phyloP scores from a whole-genome alignment of 2,329 filamentous ascomycete genomes.

The Domatiomyces catenatus region DNA sequence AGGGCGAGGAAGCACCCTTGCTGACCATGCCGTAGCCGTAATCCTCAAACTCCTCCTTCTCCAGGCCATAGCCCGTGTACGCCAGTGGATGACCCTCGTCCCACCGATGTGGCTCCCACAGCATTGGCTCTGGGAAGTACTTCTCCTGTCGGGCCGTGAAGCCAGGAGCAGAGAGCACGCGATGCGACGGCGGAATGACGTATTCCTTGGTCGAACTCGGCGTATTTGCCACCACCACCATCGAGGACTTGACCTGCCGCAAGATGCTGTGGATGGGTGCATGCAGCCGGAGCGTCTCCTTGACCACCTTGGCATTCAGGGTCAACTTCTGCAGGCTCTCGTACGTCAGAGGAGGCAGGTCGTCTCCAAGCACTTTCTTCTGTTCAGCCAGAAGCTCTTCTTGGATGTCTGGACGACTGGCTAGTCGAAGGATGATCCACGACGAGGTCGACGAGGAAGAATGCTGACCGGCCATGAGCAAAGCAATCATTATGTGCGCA shows the following conservation, averaged over 20 bases:
- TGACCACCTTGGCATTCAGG: conserved; percentile 49
- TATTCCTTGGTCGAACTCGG: conserved; percentile 50
- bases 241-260: conserved; percentile 54
- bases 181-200: conserved; percentile 65
- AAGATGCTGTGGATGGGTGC: conserved; percentile 59
- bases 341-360: conserved; percentile 43
- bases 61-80: conserved; percentile 30
- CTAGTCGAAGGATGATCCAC: conserved; percentile 63
- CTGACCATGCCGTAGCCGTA: conserved; percentile 87
- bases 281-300: conserved; percentile 57
- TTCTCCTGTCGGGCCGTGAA: conserved; percentile 56
- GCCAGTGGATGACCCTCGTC: conserved; percentile 45
- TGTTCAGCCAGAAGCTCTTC: conserved; percentile 60
- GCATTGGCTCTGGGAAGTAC: conserved; percentile 66
- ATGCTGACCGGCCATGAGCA: conserved; percentile 74
- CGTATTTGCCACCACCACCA: conserved; percentile 46
- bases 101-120: conserved; percentile 90
- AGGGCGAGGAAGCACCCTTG: conserved; percentile 79
- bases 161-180: conserved; percentile 70
- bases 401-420: conserved; percentile 51
- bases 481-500: conserved; percentile 72
- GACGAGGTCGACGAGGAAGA: conserved; percentile 61
- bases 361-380: conserved; percentile 37
- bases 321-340: conserved; percentile 45
- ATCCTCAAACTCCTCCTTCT: conserved; percentile 52